phyloP scores from a whole-genome alignment of 305 asterid genomes.

The Petunia hybrid region DNA sequence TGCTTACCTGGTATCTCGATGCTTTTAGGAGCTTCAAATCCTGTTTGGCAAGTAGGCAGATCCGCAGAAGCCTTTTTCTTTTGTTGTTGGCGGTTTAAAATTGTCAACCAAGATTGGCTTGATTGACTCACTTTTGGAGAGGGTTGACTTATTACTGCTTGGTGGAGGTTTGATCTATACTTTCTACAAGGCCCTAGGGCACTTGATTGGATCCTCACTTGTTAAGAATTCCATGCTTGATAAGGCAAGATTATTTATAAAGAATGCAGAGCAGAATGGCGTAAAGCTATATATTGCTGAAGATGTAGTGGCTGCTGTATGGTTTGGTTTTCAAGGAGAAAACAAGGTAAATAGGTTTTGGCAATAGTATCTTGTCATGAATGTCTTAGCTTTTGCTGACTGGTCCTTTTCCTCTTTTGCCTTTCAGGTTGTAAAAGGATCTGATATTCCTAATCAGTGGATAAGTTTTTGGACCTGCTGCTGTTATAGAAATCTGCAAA shows the following conservation, averaged over 20 bases:
- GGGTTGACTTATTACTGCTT: conserved; percentile 66
- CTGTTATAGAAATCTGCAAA: conserved; percentile 61
- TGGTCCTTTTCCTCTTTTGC: neutral
- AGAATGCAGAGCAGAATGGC: conserved; percentile 63
- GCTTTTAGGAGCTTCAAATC: conserved; percentile 72
- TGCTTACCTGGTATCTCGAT: neutral
- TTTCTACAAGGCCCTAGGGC: conserved; percentile 82
- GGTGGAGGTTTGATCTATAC: conserved; percentile 91
- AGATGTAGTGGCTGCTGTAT: conserved; percentile 71
- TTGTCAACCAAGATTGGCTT: conserved; percentile 76
- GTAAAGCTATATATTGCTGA: conserved; percentile 65
- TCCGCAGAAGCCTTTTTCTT: conserved; percentile 72
- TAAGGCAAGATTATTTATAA: conserved; percentile 63
- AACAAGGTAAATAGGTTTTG: neutral
- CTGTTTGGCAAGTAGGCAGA: conserved; percentile 75
- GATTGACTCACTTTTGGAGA: conserved; percentile 70
- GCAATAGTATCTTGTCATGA: neutral
- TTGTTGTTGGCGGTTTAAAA: conserved; percentile 87
- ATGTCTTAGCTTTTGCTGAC: neutral
- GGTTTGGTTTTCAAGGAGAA: conserved; percentile 72
- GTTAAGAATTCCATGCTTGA: conserved; percentile 78
- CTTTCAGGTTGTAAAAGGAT: conserved; percentile 66
- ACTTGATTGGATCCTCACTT: conserved; percentile 71
- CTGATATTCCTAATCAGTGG: conserved; percentile 83
- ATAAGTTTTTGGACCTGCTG: conserved; percentile 73